These are phyloP conservation scores for Beverwykella pulmonaria DNA, from an alignment of 495 filamentous ascomycete species.

Conservation along the genomic window DNA sequence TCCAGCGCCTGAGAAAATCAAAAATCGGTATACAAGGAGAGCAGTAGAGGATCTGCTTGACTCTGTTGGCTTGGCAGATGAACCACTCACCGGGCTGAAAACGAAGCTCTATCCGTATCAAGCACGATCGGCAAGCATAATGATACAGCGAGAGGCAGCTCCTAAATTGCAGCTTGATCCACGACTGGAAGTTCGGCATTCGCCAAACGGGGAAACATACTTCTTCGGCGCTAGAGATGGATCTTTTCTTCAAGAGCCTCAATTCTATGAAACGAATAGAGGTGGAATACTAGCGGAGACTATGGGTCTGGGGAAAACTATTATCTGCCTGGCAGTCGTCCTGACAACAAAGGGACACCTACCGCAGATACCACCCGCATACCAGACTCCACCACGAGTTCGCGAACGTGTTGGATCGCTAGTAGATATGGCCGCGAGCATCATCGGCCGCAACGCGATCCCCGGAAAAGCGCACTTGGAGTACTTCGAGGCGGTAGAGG, in stretches of 20 bases:
- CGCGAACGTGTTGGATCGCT: conserved; percentile 27
- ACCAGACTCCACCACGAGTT: conserved; percentile 50
- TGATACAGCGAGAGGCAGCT: conserved; percentile 80
- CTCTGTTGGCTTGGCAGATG: conserved; percentile 36
- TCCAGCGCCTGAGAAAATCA: conserved; percentile 56
- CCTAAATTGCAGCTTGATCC: conserved; percentile 71
- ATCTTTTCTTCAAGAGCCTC: conserved; percentile 61
- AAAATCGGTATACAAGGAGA: conserved; percentile 58
- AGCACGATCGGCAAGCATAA: conserved; percentile 75
- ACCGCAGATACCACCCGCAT: conserved; percentile 65
- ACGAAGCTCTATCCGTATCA: conserved; percentile 78
- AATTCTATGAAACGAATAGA: conserved; percentile 70
- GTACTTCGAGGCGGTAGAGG: conserved; percentile 39
- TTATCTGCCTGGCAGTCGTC: conserved; percentile 82
- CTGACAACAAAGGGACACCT: conserved; percentile 75
- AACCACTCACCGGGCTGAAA: conserved; percentile 55
- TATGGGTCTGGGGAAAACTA: conserved; percentile 81
- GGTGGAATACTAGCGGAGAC: conserved; percentile 81
- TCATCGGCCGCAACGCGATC: conserved; percentile 42
- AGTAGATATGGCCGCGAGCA: conserved; percentile 21
- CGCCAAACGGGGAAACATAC: conserved; percentile 65
- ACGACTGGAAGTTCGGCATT: conserved; percentile 59
- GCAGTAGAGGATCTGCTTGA: conserved; percentile 67
- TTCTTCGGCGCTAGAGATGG: conserved; percentile 73
- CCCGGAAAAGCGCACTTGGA: conserved; percentile 70